Conservation (phyloP, 1,139 yeast species). For the Pichia sp. region DNA sequence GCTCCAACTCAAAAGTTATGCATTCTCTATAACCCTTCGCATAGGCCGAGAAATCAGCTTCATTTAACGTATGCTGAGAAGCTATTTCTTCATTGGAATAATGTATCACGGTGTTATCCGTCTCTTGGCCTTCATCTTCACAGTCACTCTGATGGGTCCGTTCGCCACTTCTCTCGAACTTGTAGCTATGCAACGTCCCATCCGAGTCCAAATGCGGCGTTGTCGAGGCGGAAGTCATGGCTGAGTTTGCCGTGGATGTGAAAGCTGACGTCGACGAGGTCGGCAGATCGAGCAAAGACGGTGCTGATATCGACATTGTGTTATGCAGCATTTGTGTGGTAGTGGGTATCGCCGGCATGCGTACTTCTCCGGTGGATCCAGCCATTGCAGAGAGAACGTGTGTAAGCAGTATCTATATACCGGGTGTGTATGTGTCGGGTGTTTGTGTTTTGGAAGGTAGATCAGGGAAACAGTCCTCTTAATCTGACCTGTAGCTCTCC, state of each 20-base stretch:
- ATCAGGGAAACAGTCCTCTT: too few species aligned
- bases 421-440: too few species aligned
- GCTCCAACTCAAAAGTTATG: background rate
- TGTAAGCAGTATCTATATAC: background rate
- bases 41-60: background rate
- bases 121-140: background rate
- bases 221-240: slow-evolving; percentile 1
- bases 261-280: background rate
- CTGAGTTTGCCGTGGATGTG: slow-evolving; percentile 1
- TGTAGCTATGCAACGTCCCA: background rate
- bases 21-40: background rate
- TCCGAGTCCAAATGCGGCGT: slow-evolving; percentile 1
- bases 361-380: slow-evolving; percentile 3
- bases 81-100: background rate
- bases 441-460: too few species aligned
- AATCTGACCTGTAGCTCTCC: too few species aligned
- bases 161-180: background rate
- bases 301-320: background rate
- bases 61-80: background rate
- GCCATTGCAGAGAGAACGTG: slow-evolving; percentile 3
- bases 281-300: background rate
- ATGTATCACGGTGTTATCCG: slow-evolving; percentile 13
- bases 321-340: background rate
- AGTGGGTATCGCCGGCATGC: background rate
- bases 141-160: background rate